phyloP scores from a whole-genome alignment of 768 basidiomycete species.

The Dacryopinax spathularia region DNA sequence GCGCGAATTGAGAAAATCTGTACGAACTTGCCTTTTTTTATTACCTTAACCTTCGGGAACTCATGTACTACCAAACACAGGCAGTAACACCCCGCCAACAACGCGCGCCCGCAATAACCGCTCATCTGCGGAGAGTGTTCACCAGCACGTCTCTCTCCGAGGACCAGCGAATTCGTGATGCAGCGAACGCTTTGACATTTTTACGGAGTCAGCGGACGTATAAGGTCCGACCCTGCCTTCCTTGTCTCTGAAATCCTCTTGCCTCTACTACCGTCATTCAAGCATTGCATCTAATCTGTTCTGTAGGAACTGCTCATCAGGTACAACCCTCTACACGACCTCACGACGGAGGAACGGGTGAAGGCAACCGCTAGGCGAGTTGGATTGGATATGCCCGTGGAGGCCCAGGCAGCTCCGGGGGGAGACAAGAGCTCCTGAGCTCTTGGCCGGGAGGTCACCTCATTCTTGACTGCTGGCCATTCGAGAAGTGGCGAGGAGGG shows the following conservation, averaged over 20 bases:
- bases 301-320: constrained; percentile 59
- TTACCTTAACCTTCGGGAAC: background rate
- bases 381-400: constrained; percentile 67
- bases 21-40: background rate
- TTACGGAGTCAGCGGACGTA: constrained; percentile 58
- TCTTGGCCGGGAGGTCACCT: no score
- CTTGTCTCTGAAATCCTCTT: background rate
- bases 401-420: constrained; percentile 19
- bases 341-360: constrained; percentile 66
- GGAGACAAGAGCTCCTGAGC: background rate
- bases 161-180: background rate
- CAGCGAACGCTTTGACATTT: constrained; percentile 43
- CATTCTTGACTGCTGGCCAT: no score
- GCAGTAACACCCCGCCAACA: background rate
- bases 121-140: background rate
- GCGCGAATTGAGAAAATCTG: background rate
- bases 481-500: no score
- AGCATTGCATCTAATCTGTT: background rate
- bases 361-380: constrained; percentile 76
- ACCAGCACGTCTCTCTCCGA: background rate
- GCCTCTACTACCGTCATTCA: background rate
- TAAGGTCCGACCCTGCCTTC: constrained; percentile 39
- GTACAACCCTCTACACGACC: constrained; percentile 74
- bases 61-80: background rate
- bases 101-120: background rate